Evolutionary conservation across 192 early-diverging fungal genomes (phyloP).

Genomic region (Mortierella antarctica): DNA sequence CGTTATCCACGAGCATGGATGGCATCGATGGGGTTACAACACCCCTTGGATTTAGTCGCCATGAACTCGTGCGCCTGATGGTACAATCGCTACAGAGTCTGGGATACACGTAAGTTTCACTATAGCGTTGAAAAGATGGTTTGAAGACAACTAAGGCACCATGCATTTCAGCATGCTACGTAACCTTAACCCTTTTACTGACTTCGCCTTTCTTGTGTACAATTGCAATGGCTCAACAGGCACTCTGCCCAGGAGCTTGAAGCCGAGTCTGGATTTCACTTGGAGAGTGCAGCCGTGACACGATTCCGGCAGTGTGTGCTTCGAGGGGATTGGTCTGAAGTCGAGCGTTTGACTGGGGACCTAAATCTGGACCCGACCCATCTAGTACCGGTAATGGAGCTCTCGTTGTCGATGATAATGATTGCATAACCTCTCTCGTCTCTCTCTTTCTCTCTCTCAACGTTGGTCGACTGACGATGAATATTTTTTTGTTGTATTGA

Average conservation of each 20-base stretch:
- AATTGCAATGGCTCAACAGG: conserved; percentile 37
- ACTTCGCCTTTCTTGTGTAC: neutral
- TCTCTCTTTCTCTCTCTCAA: neutral
- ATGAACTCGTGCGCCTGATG: conserved; percentile 90
- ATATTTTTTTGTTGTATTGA: conserved; percentile 1
- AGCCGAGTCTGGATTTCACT: conserved; percentile 79
- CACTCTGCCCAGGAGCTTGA: conserved; percentile 77
- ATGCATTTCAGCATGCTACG: too few species aligned
- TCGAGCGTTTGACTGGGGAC: conserved; percentile 66
- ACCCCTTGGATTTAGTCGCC: conserved; percentile 41
- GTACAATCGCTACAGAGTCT: conserved; percentile 87
- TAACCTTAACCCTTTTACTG: neutral
- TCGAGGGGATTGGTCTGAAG: conserved; percentile 79
- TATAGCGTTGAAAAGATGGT: neutral
- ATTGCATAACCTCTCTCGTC: neutral
- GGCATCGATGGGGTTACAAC: conserved; percentile 9
- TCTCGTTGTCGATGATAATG: neutral
- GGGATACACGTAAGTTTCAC: conserved; percentile 74
- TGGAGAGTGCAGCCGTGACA: conserved; percentile 77
- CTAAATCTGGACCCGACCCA: conserved; percentile 58
- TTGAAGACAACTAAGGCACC: neutral
- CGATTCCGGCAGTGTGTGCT: conserved; percentile 80
- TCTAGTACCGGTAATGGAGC: conserved; percentile 36
- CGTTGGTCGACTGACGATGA: conserved; percentile 2
- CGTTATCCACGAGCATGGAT: conserved; percentile 19